Conservation (phyloP, 306 rosid species). For the Medicago truncatula region DNA sequence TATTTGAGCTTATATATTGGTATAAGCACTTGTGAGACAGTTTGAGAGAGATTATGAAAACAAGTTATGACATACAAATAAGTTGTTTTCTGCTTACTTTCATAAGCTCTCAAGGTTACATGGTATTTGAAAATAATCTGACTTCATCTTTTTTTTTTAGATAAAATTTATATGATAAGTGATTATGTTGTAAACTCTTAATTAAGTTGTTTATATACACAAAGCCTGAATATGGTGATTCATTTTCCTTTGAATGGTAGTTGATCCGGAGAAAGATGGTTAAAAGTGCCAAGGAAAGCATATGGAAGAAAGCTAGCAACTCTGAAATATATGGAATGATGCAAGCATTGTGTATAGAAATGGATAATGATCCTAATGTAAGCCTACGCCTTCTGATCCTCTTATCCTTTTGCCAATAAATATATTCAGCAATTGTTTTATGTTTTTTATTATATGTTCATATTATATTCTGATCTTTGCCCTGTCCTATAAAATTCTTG, state of each 20-base stretch:
- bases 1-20: too few relatives aligned
- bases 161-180: too few relatives aligned
- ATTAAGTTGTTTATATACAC: too few relatives aligned
- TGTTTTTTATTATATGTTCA: background rate
- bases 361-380: constrained; percentile 64
- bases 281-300: constrained; percentile 84
- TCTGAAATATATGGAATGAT: constrained; percentile 79
- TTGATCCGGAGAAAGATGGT: constrained; percentile 74
- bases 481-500: background rate
- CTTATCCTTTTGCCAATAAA: background rate
- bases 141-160: too few relatives aligned
- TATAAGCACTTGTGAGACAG: too few relatives aligned
- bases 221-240: constrained; percentile 1
- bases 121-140: too few relatives aligned
- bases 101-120: too few relatives aligned
- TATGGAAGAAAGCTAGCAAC: constrained; percentile 63
- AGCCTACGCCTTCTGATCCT: constrained; percentile 20
- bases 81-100: too few relatives aligned
- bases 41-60: too few relatives aligned
- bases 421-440: background rate
- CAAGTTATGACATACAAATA: too few relatives aligned
- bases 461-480: background rate
- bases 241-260: constrained; percentile 44
- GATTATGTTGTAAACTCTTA: too few relatives aligned
- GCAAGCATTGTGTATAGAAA: constrained; percentile 84